Percentiles rank a stretch among this genome's conserved stretches.
phyloP scores from a whole-genome alignment of 768 basidiomycete genomes.

The Artomyces pyxidatus region DNA sequence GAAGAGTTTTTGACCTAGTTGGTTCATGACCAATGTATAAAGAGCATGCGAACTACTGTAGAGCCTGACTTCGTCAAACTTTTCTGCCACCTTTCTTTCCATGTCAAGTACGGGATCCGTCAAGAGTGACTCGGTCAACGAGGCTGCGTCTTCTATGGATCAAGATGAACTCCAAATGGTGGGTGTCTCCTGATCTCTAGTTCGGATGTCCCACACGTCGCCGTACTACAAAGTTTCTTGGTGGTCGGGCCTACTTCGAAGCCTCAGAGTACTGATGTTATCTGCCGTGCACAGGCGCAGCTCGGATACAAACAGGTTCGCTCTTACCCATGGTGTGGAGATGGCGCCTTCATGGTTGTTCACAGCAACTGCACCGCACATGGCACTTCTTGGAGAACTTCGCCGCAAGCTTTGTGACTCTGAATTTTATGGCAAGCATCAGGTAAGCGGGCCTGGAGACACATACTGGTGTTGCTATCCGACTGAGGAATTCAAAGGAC shows the following conservation, averaged over 20 bases:
- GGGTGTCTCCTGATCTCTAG: slow-evolving; percentile 26
- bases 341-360: slow-evolving; percentile 2
- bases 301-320: slow-evolving; percentile 78
- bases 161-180: slow-evolving; percentile 48
- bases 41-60: too few relatives aligned
- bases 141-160: slow-evolving; percentile 28
- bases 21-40: too few relatives aligned
- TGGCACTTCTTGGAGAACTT: slow-evolving; percentile 84
- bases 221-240: slow-evolving; percentile 59
- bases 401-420: slow-evolving; percentile 76
- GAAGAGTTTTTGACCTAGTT: too few relatives aligned
- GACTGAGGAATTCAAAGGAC: slow-evolving; percentile 41
- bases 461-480: background rate
- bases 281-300: slow-evolving; percentile 46
- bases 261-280: slow-evolving; percentile 39
- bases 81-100: background rate
- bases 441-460: slow-evolving; percentile 37
- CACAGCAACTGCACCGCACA: slow-evolving; percentile 75
- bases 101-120: slow-evolving; percentile 12
- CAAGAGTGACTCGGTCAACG: slow-evolving; percentile 13
- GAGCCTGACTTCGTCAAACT: too few relatives aligned
- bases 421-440: slow-evolving; percentile 86
- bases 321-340: background rate
- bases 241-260: slow-evolving; percentile 82
- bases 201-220: slow-evolving; percentile 62